Conservation (phyloP, 179 eudicot species). For the Beta lomatogona region DNA sequence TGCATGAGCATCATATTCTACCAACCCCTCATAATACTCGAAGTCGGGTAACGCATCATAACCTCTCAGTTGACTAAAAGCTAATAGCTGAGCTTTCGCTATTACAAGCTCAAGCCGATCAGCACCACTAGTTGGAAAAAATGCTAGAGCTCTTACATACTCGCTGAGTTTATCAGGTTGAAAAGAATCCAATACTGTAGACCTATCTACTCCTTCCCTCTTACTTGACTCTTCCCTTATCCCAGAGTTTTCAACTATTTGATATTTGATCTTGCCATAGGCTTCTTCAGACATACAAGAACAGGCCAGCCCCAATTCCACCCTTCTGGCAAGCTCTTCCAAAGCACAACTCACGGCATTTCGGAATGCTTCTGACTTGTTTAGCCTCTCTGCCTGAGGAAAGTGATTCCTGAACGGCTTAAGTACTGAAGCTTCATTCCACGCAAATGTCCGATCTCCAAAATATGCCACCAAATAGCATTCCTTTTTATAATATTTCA, state of each 20-base stretch:
- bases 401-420: conserved; percentile 76
- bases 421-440: conserved; percentile 74
- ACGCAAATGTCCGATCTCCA: conserved; percentile 88
- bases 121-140: conserved; percentile 49
- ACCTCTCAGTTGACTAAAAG: conserved; percentile 63
- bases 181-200: conserved; percentile 48
- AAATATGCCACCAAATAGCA: conserved; percentile 89
- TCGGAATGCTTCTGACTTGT: conserved; percentile 66
- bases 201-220: conserved; percentile 57
- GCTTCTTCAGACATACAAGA: conserved; percentile 63
- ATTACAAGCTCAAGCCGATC: conserved; percentile 62
- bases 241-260: conserved; percentile 75
- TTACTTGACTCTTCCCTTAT: conserved; percentile 61
- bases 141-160: conserved; percentile 65
- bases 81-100: conserved; percentile 71
- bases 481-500: conserved; percentile 70
- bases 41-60: conserved; percentile 49
- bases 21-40: conserved; percentile 49
- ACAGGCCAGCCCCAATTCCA: conserved; percentile 79
- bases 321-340: conserved; percentile 79
- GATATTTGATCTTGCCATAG: conserved; percentile 54
- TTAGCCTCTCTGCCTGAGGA: conserved; percentile 67
- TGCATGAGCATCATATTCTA: conserved; percentile 44
- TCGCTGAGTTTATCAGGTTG: conserved; percentile 62
- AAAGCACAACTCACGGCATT: conserved; percentile 82